Percentiles rank a stretch among this genome's conserved stretches.
These are phyloP conservation scores for Amanita thiersii DNA, from an alignment of 768 basidiomycete genomes.

Conservation along the genomic window DNA sequence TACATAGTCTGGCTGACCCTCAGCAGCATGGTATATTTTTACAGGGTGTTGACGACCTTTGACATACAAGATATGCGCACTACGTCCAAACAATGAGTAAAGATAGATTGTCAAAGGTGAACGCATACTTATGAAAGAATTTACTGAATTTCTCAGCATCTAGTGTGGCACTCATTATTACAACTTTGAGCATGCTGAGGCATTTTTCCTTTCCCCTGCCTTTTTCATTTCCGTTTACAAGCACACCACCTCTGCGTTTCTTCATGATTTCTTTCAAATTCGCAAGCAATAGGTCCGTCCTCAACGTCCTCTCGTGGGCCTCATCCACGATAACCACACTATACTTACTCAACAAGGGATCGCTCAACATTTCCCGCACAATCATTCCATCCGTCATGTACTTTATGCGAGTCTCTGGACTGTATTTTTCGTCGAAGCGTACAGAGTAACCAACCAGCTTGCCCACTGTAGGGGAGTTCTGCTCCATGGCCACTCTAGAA, in stretches of 20 bases:
- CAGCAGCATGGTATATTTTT: constrained; percentile 67
- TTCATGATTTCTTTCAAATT: constrained; percentile 78
- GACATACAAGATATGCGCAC: constrained; percentile 84
- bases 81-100: constrained; percentile 18
- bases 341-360: constrained; percentile 70
- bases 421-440: constrained; percentile 83
- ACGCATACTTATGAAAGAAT: constrained; percentile 74
- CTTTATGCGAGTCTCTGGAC: constrained; percentile 77
- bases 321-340: constrained; percentile 91
- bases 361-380: constrained; percentile 82
- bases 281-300: constrained; percentile 91
- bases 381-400: constrained; percentile 99
- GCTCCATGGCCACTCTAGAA: constrained; percentile 80
- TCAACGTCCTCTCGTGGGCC: constrained; percentile 91
- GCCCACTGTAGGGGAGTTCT: constrained; percentile 56
- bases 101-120: neutral
- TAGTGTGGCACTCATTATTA: constrained; percentile 97
- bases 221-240: constrained; percentile 38
- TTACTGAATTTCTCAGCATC: constrained; percentile 91
- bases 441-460: constrained; percentile 87
- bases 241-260: constrained; percentile 42
- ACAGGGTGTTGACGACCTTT: constrained; percentile 93
- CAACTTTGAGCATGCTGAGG: constrained; percentile 72
- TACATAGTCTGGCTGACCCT: constrained; percentile 74
- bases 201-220: constrained; percentile 17